Conservation (phyloP, 495 filamentous ascomycete species). For the Parathielavia appendiculata region DNA sequence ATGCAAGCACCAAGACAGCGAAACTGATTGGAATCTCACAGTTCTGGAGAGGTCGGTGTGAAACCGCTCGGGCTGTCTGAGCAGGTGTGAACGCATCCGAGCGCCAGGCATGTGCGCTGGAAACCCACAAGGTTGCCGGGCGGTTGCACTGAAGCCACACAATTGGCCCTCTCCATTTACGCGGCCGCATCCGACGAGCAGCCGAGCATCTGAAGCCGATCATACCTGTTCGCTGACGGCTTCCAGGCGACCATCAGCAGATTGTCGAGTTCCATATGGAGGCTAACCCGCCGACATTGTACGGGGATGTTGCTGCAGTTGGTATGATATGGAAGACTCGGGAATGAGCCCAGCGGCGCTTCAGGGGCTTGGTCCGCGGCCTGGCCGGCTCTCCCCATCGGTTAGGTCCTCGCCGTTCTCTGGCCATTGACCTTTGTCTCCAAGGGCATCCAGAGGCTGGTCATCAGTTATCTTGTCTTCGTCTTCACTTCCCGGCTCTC, state of each 20-base stretch:
- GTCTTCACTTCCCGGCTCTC: slow-evolving; percentile 27
- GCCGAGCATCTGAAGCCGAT: background rate
- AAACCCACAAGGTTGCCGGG: background rate
- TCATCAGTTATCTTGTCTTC: slow-evolving; percentile 27
- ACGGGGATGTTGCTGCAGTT: background rate
- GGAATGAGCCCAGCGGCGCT: background rate
- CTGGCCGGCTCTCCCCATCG: background rate
- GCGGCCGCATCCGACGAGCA: background rate
- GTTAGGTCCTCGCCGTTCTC: background rate
- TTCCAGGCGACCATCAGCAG: background rate
- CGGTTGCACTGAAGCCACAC: background rate
- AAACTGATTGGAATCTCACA: background rate
- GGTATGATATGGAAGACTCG: background rate
- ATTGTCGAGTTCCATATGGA: background rate
- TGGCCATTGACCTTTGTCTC: background rate
- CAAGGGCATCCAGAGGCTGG: slow-evolving; percentile 13
- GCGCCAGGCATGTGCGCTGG: background rate
- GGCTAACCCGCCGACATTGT: background rate
- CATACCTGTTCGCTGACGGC: background rate
- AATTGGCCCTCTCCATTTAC: background rate
- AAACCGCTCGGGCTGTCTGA: background rate
- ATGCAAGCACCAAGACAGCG: background rate
- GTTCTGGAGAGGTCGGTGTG: background rate
- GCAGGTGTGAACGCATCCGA: slow-evolving; percentile 3
- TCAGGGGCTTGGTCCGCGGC: background rate